Evolutionary conservation across 2,329 filamentous ascomycete genomes (phyloP).

Genomic region (Alternaria metachromatica): DNA sequence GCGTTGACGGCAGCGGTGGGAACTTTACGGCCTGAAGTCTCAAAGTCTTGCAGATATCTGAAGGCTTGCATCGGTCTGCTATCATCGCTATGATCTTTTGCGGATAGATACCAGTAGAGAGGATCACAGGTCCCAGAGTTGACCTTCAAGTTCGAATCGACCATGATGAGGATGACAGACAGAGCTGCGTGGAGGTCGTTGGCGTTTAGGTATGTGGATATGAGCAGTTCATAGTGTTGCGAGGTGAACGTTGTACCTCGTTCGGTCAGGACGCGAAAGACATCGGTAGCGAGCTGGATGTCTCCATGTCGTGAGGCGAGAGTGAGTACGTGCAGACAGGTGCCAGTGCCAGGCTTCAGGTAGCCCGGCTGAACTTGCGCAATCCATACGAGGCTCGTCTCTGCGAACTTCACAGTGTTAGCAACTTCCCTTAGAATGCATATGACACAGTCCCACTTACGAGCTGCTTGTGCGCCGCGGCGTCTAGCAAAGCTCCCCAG

Average conservation of each 20-base stretch:
- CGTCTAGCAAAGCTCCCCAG: conserved; percentile 77
- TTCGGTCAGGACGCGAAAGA: conserved; percentile 69
- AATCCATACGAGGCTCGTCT: conserved; percentile 75
- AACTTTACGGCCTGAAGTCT: conserved; percentile 56
- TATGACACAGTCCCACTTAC: conserved; percentile 36
- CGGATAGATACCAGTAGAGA: conserved; percentile 64
- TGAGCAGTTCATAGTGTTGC: conserved; percentile 80
- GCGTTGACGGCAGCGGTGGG: conserved; percentile 60
- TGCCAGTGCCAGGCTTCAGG: conserved; percentile 68
- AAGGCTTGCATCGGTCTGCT: conserved; percentile 61
- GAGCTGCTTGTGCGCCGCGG: conserved; percentile 70
- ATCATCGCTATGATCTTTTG: conserved; percentile 49
- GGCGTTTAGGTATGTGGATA: conserved; percentile 70
- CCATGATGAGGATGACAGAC: conserved; percentile 75
- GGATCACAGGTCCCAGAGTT: conserved; percentile 67
- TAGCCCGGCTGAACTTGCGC: conserved; percentile 65
- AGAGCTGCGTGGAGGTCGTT: conserved; percentile 71
- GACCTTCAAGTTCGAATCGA: conserved; percentile 64
- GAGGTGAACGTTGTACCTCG: conserved; percentile 64
- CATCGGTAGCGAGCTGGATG: conserved; percentile 70
- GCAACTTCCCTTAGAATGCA: not conserved
- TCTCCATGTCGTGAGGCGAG: conserved; percentile 75
- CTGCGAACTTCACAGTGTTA: conserved; percentile 59
- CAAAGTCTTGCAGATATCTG: conserved; percentile 63
- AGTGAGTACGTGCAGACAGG: conserved; percentile 72